Evolutionary conservation across 2,329 filamentous ascomycete species (phyloP).

Genomic region (Kalmusia sp.): DNA sequence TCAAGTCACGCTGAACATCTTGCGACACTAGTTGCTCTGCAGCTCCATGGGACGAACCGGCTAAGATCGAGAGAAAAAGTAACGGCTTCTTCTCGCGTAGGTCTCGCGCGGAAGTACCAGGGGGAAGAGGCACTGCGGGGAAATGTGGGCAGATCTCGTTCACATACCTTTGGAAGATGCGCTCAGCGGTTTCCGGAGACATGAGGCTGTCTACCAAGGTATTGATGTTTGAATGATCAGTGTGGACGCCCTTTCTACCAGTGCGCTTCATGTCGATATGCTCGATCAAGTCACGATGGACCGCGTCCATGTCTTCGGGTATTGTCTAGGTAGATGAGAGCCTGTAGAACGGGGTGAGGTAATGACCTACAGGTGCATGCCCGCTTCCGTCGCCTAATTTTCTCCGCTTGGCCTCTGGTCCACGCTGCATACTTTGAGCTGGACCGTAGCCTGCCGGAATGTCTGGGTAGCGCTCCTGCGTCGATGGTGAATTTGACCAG

Average conservation of each 20-base stretch:
- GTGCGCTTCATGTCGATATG: slow-evolving; percentile 43
- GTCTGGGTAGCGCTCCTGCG: slow-evolving; percentile 25
- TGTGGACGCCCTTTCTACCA: slow-evolving; percentile 33
- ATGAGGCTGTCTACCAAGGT: slow-evolving; percentile 56
- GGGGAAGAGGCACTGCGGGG: slow-evolving; percentile 65
- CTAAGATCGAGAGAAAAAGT: slow-evolving; percentile 65
- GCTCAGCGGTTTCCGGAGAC: slow-evolving; percentile 58
- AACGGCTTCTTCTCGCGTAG: slow-evolving; percentile 65
- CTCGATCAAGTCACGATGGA: slow-evolving; percentile 45
- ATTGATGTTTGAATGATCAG: slow-evolving; percentile 48
- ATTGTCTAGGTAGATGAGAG: slow-evolving; percentile 35
- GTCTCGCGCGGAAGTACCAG: slow-evolving; percentile 60
- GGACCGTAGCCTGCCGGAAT: slow-evolving; percentile 41
- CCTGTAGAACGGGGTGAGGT: background rate
- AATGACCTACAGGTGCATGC: slow-evolving; percentile 32
- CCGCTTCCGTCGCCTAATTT: slow-evolving; percentile 32
- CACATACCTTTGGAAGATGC: slow-evolving; percentile 64
- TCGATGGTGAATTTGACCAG: slow-evolving; percentile 28
- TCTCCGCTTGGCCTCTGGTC: slow-evolving; percentile 41
- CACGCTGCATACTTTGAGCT: slow-evolving; percentile 37
- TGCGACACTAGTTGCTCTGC: slow-evolving; percentile 52
- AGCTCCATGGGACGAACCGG: slow-evolving; percentile 59
- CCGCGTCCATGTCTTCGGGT: slow-evolving; percentile 47
- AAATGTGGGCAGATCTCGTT: slow-evolving; percentile 62
- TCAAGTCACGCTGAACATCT: slow-evolving; percentile 67